Base-by-base conservation (phyloP, 2,329 filamentous ascomycete genomes). In the Microdochium paspali region DNA sequence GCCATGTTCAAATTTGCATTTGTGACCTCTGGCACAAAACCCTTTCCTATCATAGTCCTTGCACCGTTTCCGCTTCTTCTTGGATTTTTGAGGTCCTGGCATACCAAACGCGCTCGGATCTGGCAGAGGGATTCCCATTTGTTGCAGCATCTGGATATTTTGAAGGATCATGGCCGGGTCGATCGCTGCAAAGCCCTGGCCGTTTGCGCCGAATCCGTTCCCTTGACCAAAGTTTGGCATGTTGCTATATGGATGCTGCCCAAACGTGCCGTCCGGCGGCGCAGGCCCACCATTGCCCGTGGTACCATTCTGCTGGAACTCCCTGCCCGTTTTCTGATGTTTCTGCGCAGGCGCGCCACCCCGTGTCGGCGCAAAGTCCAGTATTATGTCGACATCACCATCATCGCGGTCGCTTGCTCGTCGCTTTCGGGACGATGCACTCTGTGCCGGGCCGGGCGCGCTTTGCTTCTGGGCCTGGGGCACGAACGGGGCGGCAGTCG, bases 31-130 rank as follows among this genome's bases (percentile, higher is more conserved):
- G 5, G 80, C 74, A 58, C 87, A 90, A 56, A 77, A 87, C 0
- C 87, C 87, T 54, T 86, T 86, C 1, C 68, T 77, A 49, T 88
- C 84, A 56, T 85, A 89, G 61, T 88, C 82, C 49, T 77, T 72
- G 58, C 86, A 90, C 49, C 79, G 72, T 48, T 71, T 64, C 52
- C 65, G 69, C 44, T 62, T 67, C 48, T 66, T 66, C 32, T 58
- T 59, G 35, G 60, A 49, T 28, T 40, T 40, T 20, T 40, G 53
- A 46, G 30, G 49, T 48, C 43, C 49, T 47, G 45, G 48, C 49
- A 40, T 46, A 49, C 44, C 50, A 21, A 62, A 53, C 51, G 63
- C 56, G 55, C 66, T 52, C 62, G 69, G 55, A 49, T 68, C 65
- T 57, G 70, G 64, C 54, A 78, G 64, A 2, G 69, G 67, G 42